Percentiles rank a stretch among this genome's conserved stretches.
Evolutionary conservation across 495 filamentous ascomycete species (phyloP).

Genomic region (Aspergillus biplanus): DNA sequence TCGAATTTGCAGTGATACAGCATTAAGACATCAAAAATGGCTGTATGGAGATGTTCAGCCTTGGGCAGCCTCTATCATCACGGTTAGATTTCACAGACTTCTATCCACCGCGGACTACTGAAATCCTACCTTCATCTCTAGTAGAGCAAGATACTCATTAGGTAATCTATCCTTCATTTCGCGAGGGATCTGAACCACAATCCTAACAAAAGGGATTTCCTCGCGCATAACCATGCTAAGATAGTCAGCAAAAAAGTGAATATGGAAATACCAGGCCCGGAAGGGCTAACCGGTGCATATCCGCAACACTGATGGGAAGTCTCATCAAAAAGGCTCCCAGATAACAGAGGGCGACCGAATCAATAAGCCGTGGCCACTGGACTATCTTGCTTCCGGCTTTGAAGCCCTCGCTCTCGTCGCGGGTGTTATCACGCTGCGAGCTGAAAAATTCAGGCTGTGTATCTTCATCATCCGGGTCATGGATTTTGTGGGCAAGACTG

Average conservation of each 20-base stretch:
- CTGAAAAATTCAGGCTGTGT: slow-evolving; percentile 51
- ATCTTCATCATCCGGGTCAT: slow-evolving; percentile 36
- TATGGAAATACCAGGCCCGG: not conserved
- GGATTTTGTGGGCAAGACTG: slow-evolving; percentile 46
- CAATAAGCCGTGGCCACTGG: slow-evolving; percentile 61
- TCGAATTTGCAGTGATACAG: slow-evolving; percentile 68
- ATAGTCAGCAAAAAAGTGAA: not conserved
- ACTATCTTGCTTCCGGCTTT: slow-evolving; percentile 33
- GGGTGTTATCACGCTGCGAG: slow-evolving; percentile 46
- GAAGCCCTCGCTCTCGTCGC: slow-evolving; percentile 32
- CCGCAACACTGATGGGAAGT: slow-evolving; percentile 63
- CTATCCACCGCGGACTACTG: not conserved
- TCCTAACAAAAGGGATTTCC: slow-evolving; percentile 51
- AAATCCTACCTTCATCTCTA: slow-evolving; percentile 59
- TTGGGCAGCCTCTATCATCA: slow-evolving; percentile 40
- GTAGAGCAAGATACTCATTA: slow-evolving; percentile 55
- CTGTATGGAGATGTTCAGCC: slow-evolving; percentile 63
- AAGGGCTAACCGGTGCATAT: slow-evolving; percentile 56
- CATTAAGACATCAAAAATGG: slow-evolving; percentile 61
- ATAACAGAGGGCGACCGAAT: slow-evolving; percentile 69
- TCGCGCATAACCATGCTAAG: slow-evolving; percentile 45
- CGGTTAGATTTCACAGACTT: slow-evolving; percentile 12
- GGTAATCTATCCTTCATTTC: slow-evolving; percentile 69
- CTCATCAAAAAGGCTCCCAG: slow-evolving; percentile 65
- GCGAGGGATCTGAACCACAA: slow-evolving; percentile 57